A percentile compares a stretch with the other conserved stretches of the same genome.
These are phyloP conservation scores for Catharanthus roseus DNA, from an alignment of 257 asterid species.

Conservation along the genomic window DNA sequence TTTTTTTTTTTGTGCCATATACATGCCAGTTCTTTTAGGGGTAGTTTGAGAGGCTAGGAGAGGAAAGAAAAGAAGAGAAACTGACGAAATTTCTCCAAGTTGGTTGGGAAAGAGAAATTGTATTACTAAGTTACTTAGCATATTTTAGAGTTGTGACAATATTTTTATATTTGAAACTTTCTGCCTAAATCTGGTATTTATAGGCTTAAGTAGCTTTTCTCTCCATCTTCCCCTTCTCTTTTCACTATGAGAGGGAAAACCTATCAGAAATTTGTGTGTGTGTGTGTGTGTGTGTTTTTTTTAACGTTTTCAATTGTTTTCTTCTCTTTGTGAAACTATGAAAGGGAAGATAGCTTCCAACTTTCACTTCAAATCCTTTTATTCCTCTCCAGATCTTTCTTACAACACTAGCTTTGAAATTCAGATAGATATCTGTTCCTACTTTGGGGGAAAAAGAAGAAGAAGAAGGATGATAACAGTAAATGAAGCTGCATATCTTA, in stretches of 20 bases:
- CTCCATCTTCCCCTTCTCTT: background rate
- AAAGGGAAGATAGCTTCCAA: background rate
- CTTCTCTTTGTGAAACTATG: background rate
- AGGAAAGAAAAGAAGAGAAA: background rate
- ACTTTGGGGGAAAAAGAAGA: no score
- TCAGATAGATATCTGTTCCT: background rate
- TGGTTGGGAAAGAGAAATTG: background rate
- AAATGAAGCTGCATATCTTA: background rate
- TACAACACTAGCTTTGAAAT: background rate
- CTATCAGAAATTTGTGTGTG: background rate
- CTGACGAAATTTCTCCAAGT: background rate
- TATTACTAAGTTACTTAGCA: background rate
- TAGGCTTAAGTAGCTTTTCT: background rate
- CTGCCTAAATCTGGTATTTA: background rate
- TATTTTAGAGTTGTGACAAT: background rate
- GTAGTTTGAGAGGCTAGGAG: background rate
- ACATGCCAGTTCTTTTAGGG: background rate
- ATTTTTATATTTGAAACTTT: no score
- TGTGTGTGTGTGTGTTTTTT: no score
- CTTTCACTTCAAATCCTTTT: background rate
- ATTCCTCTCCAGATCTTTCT: background rate
- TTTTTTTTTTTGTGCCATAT: no score
- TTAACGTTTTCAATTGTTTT: background rate
- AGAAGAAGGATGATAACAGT: background rate
- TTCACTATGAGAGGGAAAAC: background rate